Evolutionary conservation across 176 grass and related monocot genomes (phyloP).

Genomic region (Microstegium vimineum): DNA sequence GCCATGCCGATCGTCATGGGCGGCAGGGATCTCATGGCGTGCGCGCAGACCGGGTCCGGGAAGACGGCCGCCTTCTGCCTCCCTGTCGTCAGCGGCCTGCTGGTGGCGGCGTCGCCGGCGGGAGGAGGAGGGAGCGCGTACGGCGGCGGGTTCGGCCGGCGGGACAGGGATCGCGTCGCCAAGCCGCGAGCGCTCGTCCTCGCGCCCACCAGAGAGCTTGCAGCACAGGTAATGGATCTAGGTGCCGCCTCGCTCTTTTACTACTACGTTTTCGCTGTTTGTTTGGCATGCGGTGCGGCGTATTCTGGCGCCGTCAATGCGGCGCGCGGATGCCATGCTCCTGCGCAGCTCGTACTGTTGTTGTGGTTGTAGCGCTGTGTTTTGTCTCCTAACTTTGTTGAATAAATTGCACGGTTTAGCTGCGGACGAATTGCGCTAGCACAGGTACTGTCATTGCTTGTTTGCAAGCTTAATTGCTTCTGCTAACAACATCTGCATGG

Average conservation of each 20-base stretch:
- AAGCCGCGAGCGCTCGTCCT: conserved; percentile 62
- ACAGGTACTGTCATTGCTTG: neutral
- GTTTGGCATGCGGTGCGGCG: neutral
- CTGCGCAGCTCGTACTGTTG: too few species aligned
- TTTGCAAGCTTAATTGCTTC: neutral
- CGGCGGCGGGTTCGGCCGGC: neutral
- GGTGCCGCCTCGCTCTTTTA: neutral
- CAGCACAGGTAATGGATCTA: conserved; percentile 44
- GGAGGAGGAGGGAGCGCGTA: neutral
- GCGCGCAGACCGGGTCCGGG: conserved; percentile 90
- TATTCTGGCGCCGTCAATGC: neutral
- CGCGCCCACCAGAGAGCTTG: conserved; percentile 73
- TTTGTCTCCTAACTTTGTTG: neutral
- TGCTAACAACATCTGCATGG: neutral
- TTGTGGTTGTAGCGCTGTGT: too few species aligned
- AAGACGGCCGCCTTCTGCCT: conserved; percentile 93
- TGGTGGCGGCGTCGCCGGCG: neutral
- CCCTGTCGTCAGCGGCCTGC: conserved; percentile 46
- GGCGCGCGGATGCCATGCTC: too few species aligned
- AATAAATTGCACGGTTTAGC: neutral
- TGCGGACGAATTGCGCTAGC: neutral
- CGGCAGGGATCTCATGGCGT: conserved; percentile 69
- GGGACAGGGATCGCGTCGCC: conserved; percentile 14
- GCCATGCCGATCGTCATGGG: conserved; percentile 57
- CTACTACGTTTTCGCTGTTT: neutral